Base-by-base conservation (phyloP, 495 filamentous ascomycete genomes). In the Aspergillus bertholletiae region DNA sequence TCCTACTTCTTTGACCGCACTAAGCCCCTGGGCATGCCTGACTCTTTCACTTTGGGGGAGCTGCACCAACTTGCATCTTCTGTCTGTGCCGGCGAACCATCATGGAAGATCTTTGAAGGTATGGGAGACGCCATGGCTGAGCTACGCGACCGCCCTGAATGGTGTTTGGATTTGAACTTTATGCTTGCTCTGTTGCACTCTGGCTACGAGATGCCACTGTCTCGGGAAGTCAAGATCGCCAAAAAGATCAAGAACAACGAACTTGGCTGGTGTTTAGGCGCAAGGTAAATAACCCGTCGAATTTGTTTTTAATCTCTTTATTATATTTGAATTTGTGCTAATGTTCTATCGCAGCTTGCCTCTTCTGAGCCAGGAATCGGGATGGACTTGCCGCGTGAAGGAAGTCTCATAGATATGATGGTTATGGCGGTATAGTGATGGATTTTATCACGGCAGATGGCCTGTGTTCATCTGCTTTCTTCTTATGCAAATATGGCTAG, bases 171-270 rank as follows among this genome's bases (percentile, higher is more conserved):
- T 69, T 74, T 98, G 57, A 97, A 87, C 71, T 98, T 97, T 69
- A 96, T 96, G 91, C 67, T 96, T 55, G 88, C 87, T 21, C 75
- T 98, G 48, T 74, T 97, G 55, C 92, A 97, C 70, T 97, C 92
- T 1, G 94, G 94, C 18, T 98, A 98, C 69, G 94, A 96, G 60
- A 97, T 98, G 92, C 92, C 92, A 5, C 80, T 97, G 63, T 89
- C 94, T 54, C 83, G 94, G 20, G 93, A 97, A 74, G 92, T 98
- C 50, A 90, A 88, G 79, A 95, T 96, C 61, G 94, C 94, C 26
- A 97, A 98, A 88, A 93, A 96, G 82, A 94, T 97, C 61, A 93
- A 93, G 78, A 85, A 85, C 30, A 96, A 96, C 70, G 95, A 98
- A 79, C 74, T 98, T 53, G 94, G 94, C 46, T 98, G 94, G 94